Conservation (phyloP, 345 rosid species). For the Hypericum perforatum region DNA sequence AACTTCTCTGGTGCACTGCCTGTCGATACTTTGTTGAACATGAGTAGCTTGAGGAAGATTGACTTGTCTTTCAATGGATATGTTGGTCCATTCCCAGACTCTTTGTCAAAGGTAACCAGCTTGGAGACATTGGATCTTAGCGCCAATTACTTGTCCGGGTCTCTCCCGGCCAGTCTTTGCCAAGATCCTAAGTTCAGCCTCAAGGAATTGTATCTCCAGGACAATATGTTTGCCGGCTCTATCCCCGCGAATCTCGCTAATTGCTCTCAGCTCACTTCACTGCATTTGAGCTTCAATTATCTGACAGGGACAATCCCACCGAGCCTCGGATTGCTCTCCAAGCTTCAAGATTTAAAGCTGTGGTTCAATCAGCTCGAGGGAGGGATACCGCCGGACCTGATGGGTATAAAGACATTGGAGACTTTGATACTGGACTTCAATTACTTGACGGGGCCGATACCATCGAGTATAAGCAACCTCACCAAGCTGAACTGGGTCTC, state of each 20-base stretch:
- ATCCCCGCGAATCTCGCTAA: conserved; percentile 67
- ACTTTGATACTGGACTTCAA: conserved; percentile 88
- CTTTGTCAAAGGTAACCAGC: conserved; percentile 41
- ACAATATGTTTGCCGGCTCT: conserved; percentile 53
- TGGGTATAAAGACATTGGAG: conserved; percentile 42
- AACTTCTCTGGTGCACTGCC: conserved; percentile 71
- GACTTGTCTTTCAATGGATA: conserved; percentile 51
- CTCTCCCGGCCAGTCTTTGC: conserved; percentile 52
- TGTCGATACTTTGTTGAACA: conserved; percentile 39
- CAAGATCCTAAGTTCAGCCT: conserved; percentile 34
- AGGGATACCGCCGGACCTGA: conserved; percentile 67
- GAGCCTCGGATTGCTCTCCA: conserved; percentile 56
- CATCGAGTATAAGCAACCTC: conserved; percentile 67
- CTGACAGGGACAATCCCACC: conserved; percentile 67
- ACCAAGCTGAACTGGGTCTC: conserved; percentile 79
- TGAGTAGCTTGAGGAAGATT: conserved; percentile 48
- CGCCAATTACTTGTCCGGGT: conserved; percentile 55
- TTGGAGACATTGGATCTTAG: conserved; percentile 70
- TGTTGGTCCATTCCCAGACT: conserved; percentile 49
- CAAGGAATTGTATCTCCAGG: conserved; percentile 59
- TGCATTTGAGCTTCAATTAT: conserved; percentile 79
- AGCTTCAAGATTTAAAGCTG: conserved; percentile 72
- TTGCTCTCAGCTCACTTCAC: conserved; percentile 77
- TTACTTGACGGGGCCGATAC: conserved; percentile 60
- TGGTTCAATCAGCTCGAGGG: conserved; percentile 80